Percentiles rank a stretch among this genome's conserved stretches.
These are phyloP conservation scores for Xylaria hypoxylon DNA, from an alignment of 2,329 filamentous ascomycete genomes.

Conservation along the genomic window DNA sequence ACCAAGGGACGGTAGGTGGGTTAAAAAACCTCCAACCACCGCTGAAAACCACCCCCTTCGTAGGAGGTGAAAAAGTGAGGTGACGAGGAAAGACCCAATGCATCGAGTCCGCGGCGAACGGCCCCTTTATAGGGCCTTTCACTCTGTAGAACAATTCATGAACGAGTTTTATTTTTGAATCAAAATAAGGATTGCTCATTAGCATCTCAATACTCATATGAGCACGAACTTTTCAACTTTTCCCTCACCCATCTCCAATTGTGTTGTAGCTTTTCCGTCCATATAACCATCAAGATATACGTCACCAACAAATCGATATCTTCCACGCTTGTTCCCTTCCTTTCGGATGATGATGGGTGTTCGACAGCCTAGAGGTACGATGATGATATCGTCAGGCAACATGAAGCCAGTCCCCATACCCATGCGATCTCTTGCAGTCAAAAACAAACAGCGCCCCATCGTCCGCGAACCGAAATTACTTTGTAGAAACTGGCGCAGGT, in stretches of 20 bases:
- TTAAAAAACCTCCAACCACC: too few relatives aligned
- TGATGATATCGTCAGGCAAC: conserved; percentile 47
- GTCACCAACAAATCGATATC: conserved; percentile 51
- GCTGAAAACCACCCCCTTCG: too few relatives aligned
- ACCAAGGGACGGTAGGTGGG: too few relatives aligned
- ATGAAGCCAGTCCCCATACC: conserved; percentile 52
- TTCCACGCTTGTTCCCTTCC: conserved; percentile 28
- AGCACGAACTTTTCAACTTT: conserved; percentile 17
- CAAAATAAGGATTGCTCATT: too few relatives aligned
- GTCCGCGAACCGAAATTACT: conserved; percentile 39
- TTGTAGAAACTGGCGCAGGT: conserved; percentile 37
- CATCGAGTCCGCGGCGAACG: too few relatives aligned
- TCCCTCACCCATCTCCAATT: conserved; percentile 1
- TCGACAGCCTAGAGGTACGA: conserved; percentile 52
- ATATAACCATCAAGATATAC: conserved; percentile 53
- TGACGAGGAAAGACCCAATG: too few relatives aligned
- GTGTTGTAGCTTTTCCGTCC: conserved; percentile 49
- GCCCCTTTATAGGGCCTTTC: too few relatives aligned
- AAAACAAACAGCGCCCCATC: conserved; percentile 46
- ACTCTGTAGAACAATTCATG: too few relatives aligned
- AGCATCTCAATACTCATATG: conserved; percentile 10
- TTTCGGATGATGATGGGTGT: conserved; percentile 42
- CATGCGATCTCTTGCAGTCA: conserved; percentile 43
- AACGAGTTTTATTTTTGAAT: too few relatives aligned
- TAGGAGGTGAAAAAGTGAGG: too few relatives aligned